A percentile compares a stretch with the other conserved stretches of the same genome.
Conservation (phyloP, 306 rosid genomes). For the Sicyos edulis region DNA sequence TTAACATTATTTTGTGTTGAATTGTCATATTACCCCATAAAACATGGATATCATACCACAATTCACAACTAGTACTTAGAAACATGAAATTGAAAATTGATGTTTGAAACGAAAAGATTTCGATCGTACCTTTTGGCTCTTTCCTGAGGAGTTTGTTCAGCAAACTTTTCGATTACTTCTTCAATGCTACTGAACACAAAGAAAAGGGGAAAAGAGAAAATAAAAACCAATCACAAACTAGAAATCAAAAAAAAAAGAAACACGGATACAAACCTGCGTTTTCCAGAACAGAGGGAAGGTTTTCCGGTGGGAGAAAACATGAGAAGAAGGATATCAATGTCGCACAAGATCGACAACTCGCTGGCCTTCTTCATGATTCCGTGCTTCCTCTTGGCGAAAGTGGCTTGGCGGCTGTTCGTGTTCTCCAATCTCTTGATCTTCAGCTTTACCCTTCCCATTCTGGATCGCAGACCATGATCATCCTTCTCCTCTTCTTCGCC, state of each 20-base stretch:
- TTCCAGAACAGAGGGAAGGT: conserved; percentile 71
- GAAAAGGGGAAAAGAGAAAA: not conserved
- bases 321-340: conserved; percentile 81
- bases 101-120: no score
- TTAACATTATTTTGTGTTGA: no score
- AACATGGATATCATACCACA: no score
- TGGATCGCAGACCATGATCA: conserved; percentile 10
- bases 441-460: conserved; percentile 91
- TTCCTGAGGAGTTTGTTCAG: conserved; percentile 74
- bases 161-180: conserved; percentile 67
- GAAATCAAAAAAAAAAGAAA: not conserved
- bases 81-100: no score
- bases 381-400: conserved; percentile 74
- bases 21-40: no score
- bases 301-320: conserved; percentile 91
- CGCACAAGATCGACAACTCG: conserved; percentile 78
- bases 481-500: not conserved
- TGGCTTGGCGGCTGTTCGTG: conserved; percentile 67
- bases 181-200: conserved; percentile 40
- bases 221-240: no score
- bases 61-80: no score
- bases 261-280: conserved; percentile 40
- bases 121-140: conserved; percentile 55
- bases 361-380: conserved; percentile 80
- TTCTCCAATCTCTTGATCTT: conserved; percentile 80